Percentiles rank a stretch among this genome's conserved stretches.
These are phyloP conservation scores for Rhizopogon vulgaris DNA, from an alignment of 768 basidiomycete species.

Conservation along the genomic window DNA sequence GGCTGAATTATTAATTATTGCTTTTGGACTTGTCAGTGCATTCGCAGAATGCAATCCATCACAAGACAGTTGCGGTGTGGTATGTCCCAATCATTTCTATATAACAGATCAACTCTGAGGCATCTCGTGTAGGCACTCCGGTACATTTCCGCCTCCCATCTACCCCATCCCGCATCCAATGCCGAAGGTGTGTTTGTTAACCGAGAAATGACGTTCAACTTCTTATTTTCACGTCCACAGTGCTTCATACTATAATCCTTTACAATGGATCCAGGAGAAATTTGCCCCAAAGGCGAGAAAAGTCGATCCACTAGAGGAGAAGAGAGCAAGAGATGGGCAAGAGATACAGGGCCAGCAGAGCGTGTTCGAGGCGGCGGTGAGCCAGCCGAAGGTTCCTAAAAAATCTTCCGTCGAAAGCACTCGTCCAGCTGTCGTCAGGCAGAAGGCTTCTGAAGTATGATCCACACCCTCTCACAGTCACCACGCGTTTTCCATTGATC, in stretches of 20 bases:
- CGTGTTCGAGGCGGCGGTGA: conserved; percentile 13
- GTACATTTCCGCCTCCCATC: conserved; percentile 9
- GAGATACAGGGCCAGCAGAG: conserved; percentile 27
- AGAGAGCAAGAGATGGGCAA: conserved; percentile 35
- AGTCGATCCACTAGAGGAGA: conserved; percentile 38
- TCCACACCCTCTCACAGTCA: neutral
- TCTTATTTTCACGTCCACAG: neutral
- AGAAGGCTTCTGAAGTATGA: conserved; percentile 24
- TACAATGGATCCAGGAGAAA: conserved; percentile 60
- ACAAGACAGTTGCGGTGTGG: conserved; percentile 19
- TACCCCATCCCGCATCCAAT: conserved; percentile 21
- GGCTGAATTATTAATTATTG: conserved; percentile 10
- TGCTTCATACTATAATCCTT: conserved; percentile 45
- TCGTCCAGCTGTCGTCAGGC: conserved; percentile 13
- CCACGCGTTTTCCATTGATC: neutral
- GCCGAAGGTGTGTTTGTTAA: conserved; percentile 37
- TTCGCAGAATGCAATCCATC: conserved; percentile 22
- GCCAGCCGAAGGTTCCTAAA: conserved; percentile 5
- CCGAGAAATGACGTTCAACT: neutral
- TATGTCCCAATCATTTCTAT: conserved; percentile 8
- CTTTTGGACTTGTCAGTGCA: conserved; percentile 1
- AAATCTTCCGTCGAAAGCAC: neutral
- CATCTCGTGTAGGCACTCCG: conserved; percentile 3
- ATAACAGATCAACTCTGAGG: conserved; percentile 3
- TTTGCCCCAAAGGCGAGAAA: conserved; percentile 42